phyloP scores from a whole-genome alignment of 345 rosid species.

The Populus simonii region DNA sequence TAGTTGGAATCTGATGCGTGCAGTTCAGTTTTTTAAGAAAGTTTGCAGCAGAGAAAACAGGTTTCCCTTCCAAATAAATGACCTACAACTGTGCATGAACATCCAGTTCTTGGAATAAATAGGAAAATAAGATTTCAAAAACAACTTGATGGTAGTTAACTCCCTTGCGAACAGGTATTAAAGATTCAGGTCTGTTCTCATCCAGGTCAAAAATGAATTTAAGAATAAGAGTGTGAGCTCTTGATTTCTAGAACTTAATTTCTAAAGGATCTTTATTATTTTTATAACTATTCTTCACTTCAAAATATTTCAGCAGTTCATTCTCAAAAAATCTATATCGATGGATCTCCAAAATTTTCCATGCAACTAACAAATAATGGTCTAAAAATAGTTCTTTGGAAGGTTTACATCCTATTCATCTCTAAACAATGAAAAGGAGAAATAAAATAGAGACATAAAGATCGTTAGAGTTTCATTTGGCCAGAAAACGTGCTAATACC shows the following conservation, averaged over 20 bases:
- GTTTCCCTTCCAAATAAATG: neutral
- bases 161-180: neutral
- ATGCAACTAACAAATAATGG: neutral
- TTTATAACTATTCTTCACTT: too few species aligned
- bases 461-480: too few species aligned
- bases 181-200: neutral
- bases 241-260: neutral
- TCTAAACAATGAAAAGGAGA: too few species aligned
- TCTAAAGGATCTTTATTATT: neutral
- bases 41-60: neutral
- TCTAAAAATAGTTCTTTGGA: too few species aligned
- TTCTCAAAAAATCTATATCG: neutral
- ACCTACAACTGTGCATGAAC: neutral
- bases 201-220: neutral
- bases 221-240: neutral
- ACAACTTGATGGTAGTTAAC: neutral
- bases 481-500: too few species aligned
- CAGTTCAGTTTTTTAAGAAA: neutral
- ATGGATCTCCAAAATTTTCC: neutral
- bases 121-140: neutral
- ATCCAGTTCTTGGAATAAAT: neutral
- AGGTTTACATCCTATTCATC: too few species aligned
- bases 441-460: too few species aligned
- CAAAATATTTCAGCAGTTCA: neutral
- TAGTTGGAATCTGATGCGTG: neutral